Evolutionary conservation across 768 basidiomycete species (phyloP).

Genomic region (Rhizopogon salebrosus): DNA sequence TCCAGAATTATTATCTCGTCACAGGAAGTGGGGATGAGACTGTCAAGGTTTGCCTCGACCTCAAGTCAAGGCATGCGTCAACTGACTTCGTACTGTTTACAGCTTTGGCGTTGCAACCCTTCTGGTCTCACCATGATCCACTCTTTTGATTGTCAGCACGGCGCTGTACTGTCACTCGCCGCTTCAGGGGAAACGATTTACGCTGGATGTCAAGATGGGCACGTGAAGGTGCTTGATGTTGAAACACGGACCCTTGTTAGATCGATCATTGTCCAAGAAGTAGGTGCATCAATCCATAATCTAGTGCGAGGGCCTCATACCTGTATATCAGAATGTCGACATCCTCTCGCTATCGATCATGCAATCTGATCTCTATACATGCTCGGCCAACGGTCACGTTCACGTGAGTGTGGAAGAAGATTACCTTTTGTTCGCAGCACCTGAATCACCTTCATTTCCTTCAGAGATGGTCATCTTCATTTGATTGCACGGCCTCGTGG

Average conservation of each 20-base stretch:
- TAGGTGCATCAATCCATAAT: constrained; percentile 20
- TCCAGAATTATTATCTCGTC: constrained; percentile 46
- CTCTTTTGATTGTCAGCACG: constrained; percentile 66
- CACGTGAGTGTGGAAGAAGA: constrained; percentile 40
- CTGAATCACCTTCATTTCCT: background rate
- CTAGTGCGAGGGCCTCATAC: background rate
- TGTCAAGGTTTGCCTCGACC: constrained; percentile 56
- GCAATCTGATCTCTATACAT: constrained; percentile 58
- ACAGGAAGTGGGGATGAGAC: constrained; percentile 91
- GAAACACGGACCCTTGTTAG: constrained; percentile 85
- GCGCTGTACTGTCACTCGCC: constrained; percentile 80
- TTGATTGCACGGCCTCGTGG: constrained; percentile 84
- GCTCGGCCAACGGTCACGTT: constrained; percentile 63
- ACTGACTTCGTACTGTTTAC: background rate
- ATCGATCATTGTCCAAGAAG: constrained; percentile 83
- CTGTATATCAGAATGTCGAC: constrained; percentile 55
- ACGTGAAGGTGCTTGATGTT: constrained; percentile 85
- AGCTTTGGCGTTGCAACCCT: constrained; percentile 66
- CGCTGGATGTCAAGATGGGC: constrained; percentile 92
- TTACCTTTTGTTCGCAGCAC: background rate
- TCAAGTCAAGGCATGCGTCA: background rate
- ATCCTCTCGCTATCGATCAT: constrained; percentile 77
- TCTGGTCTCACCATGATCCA: constrained; percentile 46
- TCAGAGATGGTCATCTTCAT: constrained; percentile 79
- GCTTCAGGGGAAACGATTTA: constrained; percentile 76